phyloP scores from a whole-genome alignment of 78 protist genomes.

The Anaeramoeba ignava region DNA sequence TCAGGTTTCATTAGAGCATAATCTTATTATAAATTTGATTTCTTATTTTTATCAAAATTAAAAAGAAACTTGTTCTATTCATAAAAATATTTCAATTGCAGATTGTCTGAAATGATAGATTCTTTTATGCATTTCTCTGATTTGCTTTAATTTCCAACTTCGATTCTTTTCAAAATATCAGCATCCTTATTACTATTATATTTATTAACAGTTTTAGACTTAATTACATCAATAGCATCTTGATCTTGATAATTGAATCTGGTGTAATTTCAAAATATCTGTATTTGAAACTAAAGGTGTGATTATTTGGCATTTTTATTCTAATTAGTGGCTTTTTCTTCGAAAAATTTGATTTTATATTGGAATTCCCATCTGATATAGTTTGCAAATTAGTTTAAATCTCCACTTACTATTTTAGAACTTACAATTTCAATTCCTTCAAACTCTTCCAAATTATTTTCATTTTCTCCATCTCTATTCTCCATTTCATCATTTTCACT shows the following conservation, averaged over 20 bases:
- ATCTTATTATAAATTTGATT: not conserved
- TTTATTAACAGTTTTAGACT: not conserved
- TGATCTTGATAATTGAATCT: too few relatives aligned
- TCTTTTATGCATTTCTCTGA: not conserved
- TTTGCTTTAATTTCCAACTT: not conserved
- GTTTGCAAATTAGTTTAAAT: too few relatives aligned
- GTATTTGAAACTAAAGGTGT: not conserved
- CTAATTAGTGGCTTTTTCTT: too few relatives aligned
- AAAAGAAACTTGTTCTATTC: not conserved
- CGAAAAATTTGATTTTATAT: too few relatives aligned
- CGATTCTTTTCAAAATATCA: not conserved
- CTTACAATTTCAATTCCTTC: not conserved
- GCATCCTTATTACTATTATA: not conserved
- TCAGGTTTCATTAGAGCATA: not conserved
- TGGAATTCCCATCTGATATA: too few relatives aligned
- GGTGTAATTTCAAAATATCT: not conserved
- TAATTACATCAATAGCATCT: too few relatives aligned
- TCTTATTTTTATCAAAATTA: not conserved
- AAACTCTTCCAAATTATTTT: not conserved
- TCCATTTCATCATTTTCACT: not conserved
- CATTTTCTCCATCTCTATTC: not conserved
- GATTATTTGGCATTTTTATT: not conserved
- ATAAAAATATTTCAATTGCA: not conserved
- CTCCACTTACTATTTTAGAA: too few relatives aligned
- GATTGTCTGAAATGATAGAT: not conserved